Conservation (phyloP, 2,329 filamentous ascomycete genomes). For the Microdochium trichocladiopsis region DNA sequence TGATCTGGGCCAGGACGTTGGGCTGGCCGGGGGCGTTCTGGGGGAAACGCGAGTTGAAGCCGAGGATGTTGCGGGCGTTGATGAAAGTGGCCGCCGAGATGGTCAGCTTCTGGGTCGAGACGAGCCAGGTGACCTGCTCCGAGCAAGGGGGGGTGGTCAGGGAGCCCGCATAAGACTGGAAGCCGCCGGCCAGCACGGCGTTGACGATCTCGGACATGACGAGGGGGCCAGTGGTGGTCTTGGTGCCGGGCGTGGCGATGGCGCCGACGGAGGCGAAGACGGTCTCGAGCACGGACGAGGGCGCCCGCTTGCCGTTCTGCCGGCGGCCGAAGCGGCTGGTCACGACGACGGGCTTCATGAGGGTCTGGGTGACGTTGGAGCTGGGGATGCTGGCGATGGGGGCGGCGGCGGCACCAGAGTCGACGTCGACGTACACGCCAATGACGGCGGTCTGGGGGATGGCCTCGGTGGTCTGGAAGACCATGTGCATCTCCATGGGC, state of each 20-base stretch:
- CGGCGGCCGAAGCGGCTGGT: conserved; percentile 23
- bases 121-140: conserved; percentile 40
- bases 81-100: conserved; percentile 29
- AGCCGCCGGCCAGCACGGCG: conserved; percentile 24
- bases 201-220: conserved; percentile 34
- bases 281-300: conserved; percentile 36
- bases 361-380: conserved; percentile 4
- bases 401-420: conserved; percentile 10
- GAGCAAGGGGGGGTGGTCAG: conserved; percentile 42
- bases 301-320: conserved; percentile 25
- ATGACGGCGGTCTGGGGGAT: conserved; percentile 32
- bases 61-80: conserved; percentile 32
- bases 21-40: conserved; percentile 32
- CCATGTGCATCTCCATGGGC: conserved; percentile 53
- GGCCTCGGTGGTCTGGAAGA: conserved; percentile 37
- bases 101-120: conserved; percentile 32
- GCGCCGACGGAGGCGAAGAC: conserved; percentile 32
- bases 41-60: conserved; percentile 39
- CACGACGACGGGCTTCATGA: not conserved
- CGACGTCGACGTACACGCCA: conserved; percentile 34
- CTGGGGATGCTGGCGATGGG: conserved; percentile 7
- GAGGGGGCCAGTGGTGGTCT: conserved; percentile 30
- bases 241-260: conserved; percentile 34
- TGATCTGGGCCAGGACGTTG: conserved; percentile 23
- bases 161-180: conserved; percentile 37